These are phyloP conservation scores for Paraphoma sp. DNA, from an alignment of 2,329 filamentous ascomycete species.

Conservation along the genomic window DNA sequence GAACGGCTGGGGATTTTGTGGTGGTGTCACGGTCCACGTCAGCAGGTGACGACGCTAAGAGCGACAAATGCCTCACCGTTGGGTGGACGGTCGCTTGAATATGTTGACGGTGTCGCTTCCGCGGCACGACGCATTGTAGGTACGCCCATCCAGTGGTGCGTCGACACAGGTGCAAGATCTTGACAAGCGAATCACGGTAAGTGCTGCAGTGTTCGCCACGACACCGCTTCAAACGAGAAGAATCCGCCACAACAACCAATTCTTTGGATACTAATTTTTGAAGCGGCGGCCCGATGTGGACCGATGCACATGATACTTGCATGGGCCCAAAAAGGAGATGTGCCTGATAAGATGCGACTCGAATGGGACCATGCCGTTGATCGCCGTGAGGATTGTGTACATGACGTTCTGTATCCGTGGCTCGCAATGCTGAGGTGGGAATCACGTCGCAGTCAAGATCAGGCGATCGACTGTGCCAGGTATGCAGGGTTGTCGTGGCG, in stretches of 20 bases:
- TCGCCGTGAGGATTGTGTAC: background rate
- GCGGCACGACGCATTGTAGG: background rate
- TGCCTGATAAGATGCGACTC: background rate
- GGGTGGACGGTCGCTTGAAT: background rate
- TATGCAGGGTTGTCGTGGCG: background rate
- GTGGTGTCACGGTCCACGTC: conserved; percentile 14
- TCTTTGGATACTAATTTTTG: background rate
- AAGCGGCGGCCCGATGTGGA: background rate
- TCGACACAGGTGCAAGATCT: background rate
- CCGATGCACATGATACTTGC: background rate
- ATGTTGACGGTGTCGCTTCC: background rate
- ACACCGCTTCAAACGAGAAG: background rate
- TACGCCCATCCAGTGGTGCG: background rate
- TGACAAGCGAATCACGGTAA: background rate
- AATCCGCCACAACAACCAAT: background rate
- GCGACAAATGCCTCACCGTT: background rate
- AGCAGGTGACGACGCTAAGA: conserved; percentile 21
- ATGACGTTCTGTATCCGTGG: background rate
- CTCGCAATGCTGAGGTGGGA: too few relatives aligned
- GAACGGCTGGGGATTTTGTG: background rate
- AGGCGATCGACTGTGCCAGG: background rate
- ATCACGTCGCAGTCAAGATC: background rate
- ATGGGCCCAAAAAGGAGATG: background rate
- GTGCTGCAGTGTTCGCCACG: background rate
- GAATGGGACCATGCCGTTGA: background rate